Evolutionary conservation across 352 stramenopile genomes (phyloP), one percentile per base, ranked within the genome.

Genomic region (Pseudoperonospora humuli): DNA sequence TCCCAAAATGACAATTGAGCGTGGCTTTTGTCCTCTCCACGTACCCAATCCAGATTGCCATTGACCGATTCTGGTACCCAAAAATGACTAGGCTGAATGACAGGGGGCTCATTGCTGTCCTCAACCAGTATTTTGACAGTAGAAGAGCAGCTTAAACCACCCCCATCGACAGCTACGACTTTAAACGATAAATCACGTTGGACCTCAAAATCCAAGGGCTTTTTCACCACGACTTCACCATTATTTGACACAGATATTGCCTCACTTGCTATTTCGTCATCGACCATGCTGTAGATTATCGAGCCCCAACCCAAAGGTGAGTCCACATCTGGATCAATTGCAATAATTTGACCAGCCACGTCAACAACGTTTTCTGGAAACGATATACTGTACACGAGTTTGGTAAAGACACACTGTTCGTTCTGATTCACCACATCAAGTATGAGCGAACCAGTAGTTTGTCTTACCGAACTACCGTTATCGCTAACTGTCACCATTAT

Each of bases 1-100:
- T 84, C 71, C 71, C 71, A 84, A 40, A 67, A 54, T 9, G 7
- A 37, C 14, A 78, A 27, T 1, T 19, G 49, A 28, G 57, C 61
- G 11, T 40, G 45, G 8, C 38, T 52, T 18, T 21, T 34, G 20
- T 50, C 32, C 21, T 29, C 10, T 33, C 39, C 19, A 32, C 40
- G 15, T 11, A 70, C 41, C 51, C 29, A 42, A 31, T 44, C 29
- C 11, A 67, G 8, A 32, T 29, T 29, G n/a, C 10, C 33, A 33
- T 40, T 20, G 0, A 67, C 55, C 0, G 65, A 68, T 21, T 81
- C 71, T 14, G 47, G 31, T n/a, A 79, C 60, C 53, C 57, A 84
- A 21, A 61, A 84, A 3, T 44, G 54, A 4, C 17, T 26, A 3
- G 61, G 25, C 5, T 48, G 31, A 13, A 84, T 51, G 14, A 65